Conservation (phyloP, 345 rosid species). For the Eucalyptus sp. region DNA sequence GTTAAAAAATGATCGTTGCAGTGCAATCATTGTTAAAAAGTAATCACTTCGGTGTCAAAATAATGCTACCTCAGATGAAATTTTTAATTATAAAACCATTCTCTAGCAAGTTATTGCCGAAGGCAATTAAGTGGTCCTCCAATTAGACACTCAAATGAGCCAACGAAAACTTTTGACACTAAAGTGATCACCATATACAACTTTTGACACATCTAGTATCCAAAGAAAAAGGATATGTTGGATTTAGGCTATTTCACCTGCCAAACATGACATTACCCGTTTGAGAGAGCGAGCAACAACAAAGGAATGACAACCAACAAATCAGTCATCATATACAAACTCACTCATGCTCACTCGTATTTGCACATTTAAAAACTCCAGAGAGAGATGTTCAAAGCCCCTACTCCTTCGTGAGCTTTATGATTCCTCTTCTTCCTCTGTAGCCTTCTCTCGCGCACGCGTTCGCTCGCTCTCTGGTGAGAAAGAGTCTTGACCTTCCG, state of each 20-base stretch:
- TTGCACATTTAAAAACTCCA: neutral
- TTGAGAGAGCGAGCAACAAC: neutral
- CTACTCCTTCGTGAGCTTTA: neutral
- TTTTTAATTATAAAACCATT: too few relatives aligned
- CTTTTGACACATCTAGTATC: too few relatives aligned
- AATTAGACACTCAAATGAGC: too few relatives aligned
- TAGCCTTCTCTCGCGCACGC: neutral
- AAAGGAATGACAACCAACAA: neutral
- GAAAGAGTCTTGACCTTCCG: neutral
- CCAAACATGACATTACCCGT: neutral
- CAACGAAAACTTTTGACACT: too few relatives aligned
- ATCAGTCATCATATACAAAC: neutral
- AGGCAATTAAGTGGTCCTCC: too few relatives aligned
- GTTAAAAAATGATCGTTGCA: too few relatives aligned
- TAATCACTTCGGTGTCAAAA: too few relatives aligned
- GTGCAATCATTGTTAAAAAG: too few relatives aligned
- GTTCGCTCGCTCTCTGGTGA: neutral
- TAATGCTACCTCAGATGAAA: too few relatives aligned
- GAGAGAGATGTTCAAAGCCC: neutral
- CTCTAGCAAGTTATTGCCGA: too few relatives aligned
- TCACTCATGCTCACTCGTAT: neutral
- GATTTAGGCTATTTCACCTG: neutral
- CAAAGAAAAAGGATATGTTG: neutral
- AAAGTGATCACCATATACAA: accelerated
- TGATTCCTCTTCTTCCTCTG: neutral